Evolutionary conservation across 2,329 filamentous ascomycete species (phyloP).

Genomic region (Microthyrium microscopicum): DNA sequence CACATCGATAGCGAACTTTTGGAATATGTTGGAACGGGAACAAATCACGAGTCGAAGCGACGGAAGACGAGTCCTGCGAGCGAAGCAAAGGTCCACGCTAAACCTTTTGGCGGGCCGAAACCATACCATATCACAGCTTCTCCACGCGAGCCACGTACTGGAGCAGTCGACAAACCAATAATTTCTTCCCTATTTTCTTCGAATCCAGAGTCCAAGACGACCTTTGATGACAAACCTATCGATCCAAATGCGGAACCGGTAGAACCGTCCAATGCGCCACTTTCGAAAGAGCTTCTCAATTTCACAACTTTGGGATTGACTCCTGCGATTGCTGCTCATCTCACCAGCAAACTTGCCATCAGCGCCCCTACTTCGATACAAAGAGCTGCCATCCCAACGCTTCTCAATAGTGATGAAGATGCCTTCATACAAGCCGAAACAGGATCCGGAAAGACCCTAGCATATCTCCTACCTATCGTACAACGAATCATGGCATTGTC

Average conservation of each 20-base stretch:
- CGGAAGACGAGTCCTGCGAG: conserved; percentile 3
- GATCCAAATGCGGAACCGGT: conserved; percentile 30
- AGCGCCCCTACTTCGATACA: conserved; percentile 91
- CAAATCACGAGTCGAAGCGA: neutral
- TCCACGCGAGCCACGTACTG: neutral
- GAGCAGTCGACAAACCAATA: conserved; percentile 28
- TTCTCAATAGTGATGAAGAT: conserved; percentile 68
- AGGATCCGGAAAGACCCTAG: conserved; percentile 89
- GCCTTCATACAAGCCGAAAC: conserved; percentile 96
- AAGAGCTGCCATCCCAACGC: conserved; percentile 66
- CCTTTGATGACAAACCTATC: conserved; percentile 31
- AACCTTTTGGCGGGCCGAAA: neutral
- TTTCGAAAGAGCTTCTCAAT: conserved; percentile 66
- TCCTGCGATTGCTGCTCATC: conserved; percentile 59
- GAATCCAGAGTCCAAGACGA: conserved; percentile 60
- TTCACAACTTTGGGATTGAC: conserved; percentile 80
- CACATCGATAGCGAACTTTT: neutral
- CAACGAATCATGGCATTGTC: conserved; percentile 70
- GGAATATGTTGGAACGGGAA: neutral
- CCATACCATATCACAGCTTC: neutral
- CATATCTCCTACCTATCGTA: conserved; percentile 86
- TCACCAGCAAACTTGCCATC: conserved; percentile 71
- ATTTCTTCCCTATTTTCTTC: conserved; percentile 86
- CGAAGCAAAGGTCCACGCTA: conserved; percentile 2
- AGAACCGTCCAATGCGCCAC: conserved; percentile 77